These are phyloP conservation scores for Cladosporium oxysporum DNA, from an alignment of 2,329 filamentous ascomycete species.

Conservation along the genomic window DNA sequence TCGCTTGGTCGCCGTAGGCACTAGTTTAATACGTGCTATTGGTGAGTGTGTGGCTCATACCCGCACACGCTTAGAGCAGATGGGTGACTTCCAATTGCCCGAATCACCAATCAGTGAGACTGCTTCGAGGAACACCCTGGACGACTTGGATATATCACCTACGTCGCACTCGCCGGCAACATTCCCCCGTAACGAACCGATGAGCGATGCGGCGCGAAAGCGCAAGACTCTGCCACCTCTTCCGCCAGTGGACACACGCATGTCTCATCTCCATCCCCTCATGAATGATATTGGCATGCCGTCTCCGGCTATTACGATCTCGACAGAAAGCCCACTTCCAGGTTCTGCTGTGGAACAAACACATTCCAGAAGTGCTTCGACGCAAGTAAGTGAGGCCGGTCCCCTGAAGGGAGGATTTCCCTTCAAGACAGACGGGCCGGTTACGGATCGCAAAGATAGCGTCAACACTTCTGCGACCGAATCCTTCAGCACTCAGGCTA, in stretches of 20 bases:
- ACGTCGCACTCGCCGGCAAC: background rate
- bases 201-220: slow-evolving; percentile 14
- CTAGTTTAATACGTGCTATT: slow-evolving; percentile 66
- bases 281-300: slow-evolving; percentile 19
- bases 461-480: slow-evolving; percentile 75
- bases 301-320: slow-evolving; percentile 16
- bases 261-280: slow-evolving; percentile 12
- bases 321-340: slow-evolving; percentile 3
- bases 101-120: background rate
- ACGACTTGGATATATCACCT: background rate
- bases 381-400: background rate
- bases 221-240: slow-evolving; percentile 13
- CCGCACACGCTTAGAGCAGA: slow-evolving; percentile 79
- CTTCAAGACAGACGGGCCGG: slow-evolving; percentile 21
- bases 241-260: slow-evolving; percentile 16
- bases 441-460: slow-evolving; percentile 59
- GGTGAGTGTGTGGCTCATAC: slow-evolving; percentile 90
- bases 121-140: background rate
- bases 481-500: slow-evolving; percentile 76
- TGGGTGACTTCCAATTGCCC: slow-evolving; percentile 45
- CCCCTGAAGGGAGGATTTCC: slow-evolving; percentile 23
- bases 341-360: background rate
- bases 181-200: background rate
- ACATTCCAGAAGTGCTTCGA: slow-evolving; percentile 6
- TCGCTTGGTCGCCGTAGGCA: slow-evolving; percentile 33